Evolutionary conservation across 371 early-diverging fungal species (phyloP), one percentile per base, ranked within the genome.

Genomic region (Actinomucor elegans): DNA sequence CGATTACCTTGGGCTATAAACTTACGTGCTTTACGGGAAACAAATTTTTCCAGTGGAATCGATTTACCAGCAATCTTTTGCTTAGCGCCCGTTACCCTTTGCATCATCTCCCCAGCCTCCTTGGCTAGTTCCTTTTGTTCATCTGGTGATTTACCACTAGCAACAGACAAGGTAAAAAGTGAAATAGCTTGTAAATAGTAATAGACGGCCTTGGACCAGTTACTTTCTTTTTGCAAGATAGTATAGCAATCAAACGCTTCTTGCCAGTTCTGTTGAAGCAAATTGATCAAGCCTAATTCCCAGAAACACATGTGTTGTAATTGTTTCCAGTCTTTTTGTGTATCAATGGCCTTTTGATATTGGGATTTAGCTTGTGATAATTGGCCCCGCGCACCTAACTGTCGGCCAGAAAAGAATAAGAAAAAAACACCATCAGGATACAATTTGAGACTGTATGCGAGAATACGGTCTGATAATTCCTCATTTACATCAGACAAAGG

Each of bases 11-110:
- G 92, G 34, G 72, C 50, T 20, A 69, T 36, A 52, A 84, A 91
- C 57, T 88, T 90, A 51, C 83, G 75, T 2, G 86, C 61, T 58
- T 92, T 92, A 32, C 93, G 70, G 5, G 85, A 71, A 2, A 90
- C 83, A 63, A 85, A 91, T 67, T 92, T 92, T 57, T 90, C 91
- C 18, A 91, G 58, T 1, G 92, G 89, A 31, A 92, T 78, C 0
- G 86, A 84, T 65, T 89, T 87, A 29, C 93, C 93, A 20, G 89
- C 92, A 38, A 92, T 82, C 62, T 84, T 88, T 66, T 84, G 83
- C 50, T 71, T 77, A 5, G 80, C 55, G 11, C 63, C 65, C 5
- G 82, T 79, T 17, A 92, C 86, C 18, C 73, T 67, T 21, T 66
- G 60, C 79, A 92, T 81, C 61, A 83, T 64, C n/a, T 59, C 50